Evolutionary conservation across 2,329 filamentous ascomycete species (phyloP).

Genomic region (Acrodontium crateriforme): DNA sequence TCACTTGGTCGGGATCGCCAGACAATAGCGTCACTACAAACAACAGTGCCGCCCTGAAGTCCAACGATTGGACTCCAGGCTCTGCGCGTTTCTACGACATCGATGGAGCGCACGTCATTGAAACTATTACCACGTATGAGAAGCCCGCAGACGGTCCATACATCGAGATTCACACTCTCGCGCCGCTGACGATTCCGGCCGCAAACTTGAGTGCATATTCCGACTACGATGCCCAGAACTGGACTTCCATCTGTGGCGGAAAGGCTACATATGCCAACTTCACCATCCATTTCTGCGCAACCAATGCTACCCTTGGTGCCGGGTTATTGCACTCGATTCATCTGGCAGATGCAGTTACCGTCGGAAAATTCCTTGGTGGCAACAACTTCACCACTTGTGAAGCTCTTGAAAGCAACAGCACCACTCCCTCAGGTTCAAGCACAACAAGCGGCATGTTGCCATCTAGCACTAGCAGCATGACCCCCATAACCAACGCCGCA

Average conservation of each 20-base stretch:
- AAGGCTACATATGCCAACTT: slow-evolving; percentile 9
- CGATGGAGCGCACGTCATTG: slow-evolving; percentile 7
- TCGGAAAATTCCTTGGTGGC: slow-evolving; percentile 10
- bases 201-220: slow-evolving; percentile 7
- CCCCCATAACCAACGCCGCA: no score
- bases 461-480: no score
- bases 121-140: slow-evolving; percentile 9
- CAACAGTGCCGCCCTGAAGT: slow-evolving; percentile 4
- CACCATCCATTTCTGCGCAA: slow-evolving; percentile 11
- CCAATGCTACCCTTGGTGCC: slow-evolving; percentile 4
- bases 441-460: no score
- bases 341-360: slow-evolving; percentile 6
- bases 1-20: slow-evolving; percentile 9
- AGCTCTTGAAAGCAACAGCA: slow-evolving; percentile 6
- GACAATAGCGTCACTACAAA: slow-evolving; percentile 8
- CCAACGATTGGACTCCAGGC: slow-evolving; percentile 8
- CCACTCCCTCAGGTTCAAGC: no score
- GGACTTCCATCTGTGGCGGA: slow-evolving; percentile 8
- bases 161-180: slow-evolving; percentile 10
- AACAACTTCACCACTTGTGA: slow-evolving; percentile 9
- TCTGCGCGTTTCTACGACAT: slow-evolving; percentile 9
- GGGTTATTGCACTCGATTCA: slow-evolving; percentile 8
- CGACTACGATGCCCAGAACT: slow-evolving; percentile 6
- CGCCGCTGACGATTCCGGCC: slow-evolving; percentile 4
- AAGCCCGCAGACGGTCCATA: slow-evolving; percentile 10